Evolutionary conservation across 441 rosid genomes (phyloP).

Genomic region (Croton setiger): DNA sequence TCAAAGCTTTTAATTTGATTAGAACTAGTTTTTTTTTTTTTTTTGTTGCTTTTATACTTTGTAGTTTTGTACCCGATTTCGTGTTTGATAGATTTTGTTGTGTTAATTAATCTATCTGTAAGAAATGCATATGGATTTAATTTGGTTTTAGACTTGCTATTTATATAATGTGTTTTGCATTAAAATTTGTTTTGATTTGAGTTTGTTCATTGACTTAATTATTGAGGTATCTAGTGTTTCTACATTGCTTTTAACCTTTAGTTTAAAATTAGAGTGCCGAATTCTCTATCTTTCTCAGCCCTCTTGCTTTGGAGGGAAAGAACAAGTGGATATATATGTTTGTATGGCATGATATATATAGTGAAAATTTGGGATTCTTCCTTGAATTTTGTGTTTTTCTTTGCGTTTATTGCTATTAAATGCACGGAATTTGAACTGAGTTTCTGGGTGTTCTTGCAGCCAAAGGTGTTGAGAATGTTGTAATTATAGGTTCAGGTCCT

Average conservation of each 20-base stretch:
- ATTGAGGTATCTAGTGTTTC: not conserved
- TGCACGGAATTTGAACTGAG: not conserved
- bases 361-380: not conserved
- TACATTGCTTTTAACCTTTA: not conserved
- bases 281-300: not conserved
- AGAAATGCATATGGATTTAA: not conserved
- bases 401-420: not conserved
- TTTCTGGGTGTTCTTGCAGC: conserved; percentile 40
- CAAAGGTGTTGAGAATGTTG: conserved; percentile 77
- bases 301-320: not conserved
- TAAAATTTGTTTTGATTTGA: not conserved
- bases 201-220: not conserved
- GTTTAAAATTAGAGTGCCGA: not conserved
- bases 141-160: not conserved
- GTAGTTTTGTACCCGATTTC: not conserved
- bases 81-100: not conserved
- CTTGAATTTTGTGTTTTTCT: not conserved
- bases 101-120: not conserved
- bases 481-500: conserved; percentile 93
- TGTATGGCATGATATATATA: not conserved
- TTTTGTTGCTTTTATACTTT: not conserved
- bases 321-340: not conserved
- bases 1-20: not conserved
- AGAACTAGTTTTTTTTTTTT: not conserved
- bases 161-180: not conserved